Evolutionary conservation across 2,329 filamentous ascomycete genomes (phyloP).

Genomic region (Talaromyces sp.): DNA sequence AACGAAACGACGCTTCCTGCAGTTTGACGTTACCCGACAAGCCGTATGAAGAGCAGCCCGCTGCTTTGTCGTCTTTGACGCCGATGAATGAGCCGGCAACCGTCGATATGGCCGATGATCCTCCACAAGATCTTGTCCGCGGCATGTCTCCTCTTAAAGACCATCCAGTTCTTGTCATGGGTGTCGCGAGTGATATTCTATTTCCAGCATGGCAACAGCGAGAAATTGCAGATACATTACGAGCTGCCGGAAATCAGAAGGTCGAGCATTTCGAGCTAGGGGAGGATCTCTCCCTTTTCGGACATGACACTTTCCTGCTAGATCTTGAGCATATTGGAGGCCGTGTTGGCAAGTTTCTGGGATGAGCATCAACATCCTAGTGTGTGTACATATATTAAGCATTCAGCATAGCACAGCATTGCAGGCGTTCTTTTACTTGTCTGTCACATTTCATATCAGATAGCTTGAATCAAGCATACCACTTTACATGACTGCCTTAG

Average conservation of each 20-base stretch:
- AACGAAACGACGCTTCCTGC: constrained; percentile 57
- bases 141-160: constrained; percentile 71
- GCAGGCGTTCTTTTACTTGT: constrained; percentile 12
- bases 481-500: too few relatives aligned
- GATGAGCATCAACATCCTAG: constrained; percentile 39
- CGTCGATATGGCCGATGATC: constrained; percentile 47
- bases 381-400: constrained; percentile 14
- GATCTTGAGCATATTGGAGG: constrained; percentile 91
- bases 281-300: constrained; percentile 91
- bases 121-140: constrained; percentile 71
- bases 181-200: constrained; percentile 91
- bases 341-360: constrained; percentile 74
- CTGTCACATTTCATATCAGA: not conserved
- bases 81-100: constrained; percentile 34
- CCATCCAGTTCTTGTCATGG: constrained; percentile 83
- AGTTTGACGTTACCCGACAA: constrained; percentile 76
- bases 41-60: constrained; percentile 84
- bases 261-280: constrained; percentile 90
- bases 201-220: constrained; percentile 98
- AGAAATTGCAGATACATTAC: constrained; percentile 83
- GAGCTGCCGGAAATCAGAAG: constrained; percentile 70
- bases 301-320: constrained; percentile 92
- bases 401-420: constrained; percentile 16
- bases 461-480: too few relatives aligned
- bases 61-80: constrained; percentile 44